Evolutionary conservation across 106 monocot genomes (phyloP).

Genomic region (Dactylorhiza incarnata): DNA sequence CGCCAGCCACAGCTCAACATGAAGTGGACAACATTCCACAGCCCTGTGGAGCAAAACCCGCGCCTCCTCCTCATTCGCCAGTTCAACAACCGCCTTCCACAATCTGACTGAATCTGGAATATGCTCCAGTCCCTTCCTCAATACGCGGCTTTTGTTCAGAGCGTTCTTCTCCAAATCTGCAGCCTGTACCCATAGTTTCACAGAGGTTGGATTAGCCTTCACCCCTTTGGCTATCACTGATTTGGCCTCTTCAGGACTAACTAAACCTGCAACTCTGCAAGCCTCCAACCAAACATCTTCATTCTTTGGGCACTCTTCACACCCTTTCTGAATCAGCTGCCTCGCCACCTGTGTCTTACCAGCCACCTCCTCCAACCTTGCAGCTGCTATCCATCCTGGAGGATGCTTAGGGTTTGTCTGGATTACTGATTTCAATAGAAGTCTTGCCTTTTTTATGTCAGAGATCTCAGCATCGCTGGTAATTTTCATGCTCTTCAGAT

Average conservation of each 20-base stretch:
- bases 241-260: constrained; percentile 82
- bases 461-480: constrained; percentile 98
- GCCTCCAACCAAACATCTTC: constrained; percentile 99
- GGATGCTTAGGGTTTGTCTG: constrained; percentile 98
- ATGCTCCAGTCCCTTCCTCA: constrained; percentile 84
- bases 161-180: constrained; percentile 56
- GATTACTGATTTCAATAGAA: constrained; percentile 87
- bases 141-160: constrained; percentile 52
- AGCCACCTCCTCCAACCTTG: constrained; percentile 91
- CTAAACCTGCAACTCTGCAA: constrained; percentile 48
- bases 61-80: constrained; percentile 93
- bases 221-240: constrained; percentile 88
- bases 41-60: constrained; percentile 85
- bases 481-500: constrained; percentile 98
- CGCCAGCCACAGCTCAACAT: constrained; percentile 95
- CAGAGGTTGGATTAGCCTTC: constrained; percentile 78
- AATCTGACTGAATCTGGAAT: constrained; percentile 92
- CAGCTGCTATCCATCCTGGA: constrained; percentile 97
- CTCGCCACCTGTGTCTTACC: constrained; percentile 89
- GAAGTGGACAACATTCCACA: constrained; percentile 92
- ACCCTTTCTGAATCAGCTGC: constrained; percentile 94
- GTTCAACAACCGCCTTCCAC: constrained; percentile 93
- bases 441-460: constrained; percentile 93
- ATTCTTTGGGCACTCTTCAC: constrained; percentile 92
- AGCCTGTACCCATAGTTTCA: constrained; percentile 95